Base-by-base conservation (phyloP, 768 basidiomycete genomes). In the Rhodotorula kratochvilovae region DNA sequence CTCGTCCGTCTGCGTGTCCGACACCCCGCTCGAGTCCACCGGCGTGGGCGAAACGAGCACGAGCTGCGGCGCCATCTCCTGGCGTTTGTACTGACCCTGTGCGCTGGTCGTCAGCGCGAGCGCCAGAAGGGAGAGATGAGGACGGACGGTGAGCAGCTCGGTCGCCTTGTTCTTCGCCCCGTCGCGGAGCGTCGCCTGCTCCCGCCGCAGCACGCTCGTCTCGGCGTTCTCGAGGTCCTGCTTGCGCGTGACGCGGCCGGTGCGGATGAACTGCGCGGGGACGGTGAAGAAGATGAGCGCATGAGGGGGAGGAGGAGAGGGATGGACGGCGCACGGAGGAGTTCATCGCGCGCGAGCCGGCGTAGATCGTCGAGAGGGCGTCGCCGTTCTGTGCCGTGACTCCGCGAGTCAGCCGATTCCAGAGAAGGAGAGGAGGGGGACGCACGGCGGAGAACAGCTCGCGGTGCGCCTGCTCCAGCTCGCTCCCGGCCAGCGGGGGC, bases 71-170 rank as follows among this genome's bases (percentile, higher is more conserved):
- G 51, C 42, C 29, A 15, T 25, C 29, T 29, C 16, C n/a, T 31
- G 16, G 3, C 43, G n/a, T 25, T 27, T 27, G 42, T n/a, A 45
- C 58, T 59, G 58, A 19, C 58, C 58, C 58, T 59, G 57, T 17
- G 11, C 21, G 21, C 10, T 6, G 35, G 5, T 23, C 48, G 12
- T 27, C 48, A 50, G 48, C 25, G 48, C 6, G 29, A 35, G 31
- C 35, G 2, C 16, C 25, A 56, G 35, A 10, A 39, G 29, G 29
- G 45, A 56, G n/a, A 10, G 25, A 3, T 19, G 12, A 33, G 21
- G 6, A 36, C 67, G 69, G 3, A 70, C 69, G 6, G 69, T 70
- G 19, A 70, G 50, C 6, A 70, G 27, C 45, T 70, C 69, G 43
- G 55, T 56, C 35, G 69, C 63, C 11, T n/a, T 1, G 59, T 65